Evolutionary conservation across 495 filamentous ascomycete genomes (phyloP).

Genomic region (Apiosordaria backusii): DNA sequence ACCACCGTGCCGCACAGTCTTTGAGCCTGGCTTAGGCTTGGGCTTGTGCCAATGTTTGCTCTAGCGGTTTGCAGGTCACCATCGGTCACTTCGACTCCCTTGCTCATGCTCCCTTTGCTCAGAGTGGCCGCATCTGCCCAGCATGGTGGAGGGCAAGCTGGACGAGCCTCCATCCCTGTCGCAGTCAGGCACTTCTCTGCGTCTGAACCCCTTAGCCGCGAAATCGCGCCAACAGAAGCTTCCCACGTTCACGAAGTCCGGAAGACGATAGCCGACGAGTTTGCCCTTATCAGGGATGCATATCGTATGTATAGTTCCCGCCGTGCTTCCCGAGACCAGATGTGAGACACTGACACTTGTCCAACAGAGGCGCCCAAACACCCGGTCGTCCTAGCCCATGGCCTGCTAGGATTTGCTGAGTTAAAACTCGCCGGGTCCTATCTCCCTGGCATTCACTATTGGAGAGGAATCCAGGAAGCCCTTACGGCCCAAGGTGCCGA

Average conservation of each 20-base stretch:
- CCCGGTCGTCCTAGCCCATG: conserved; percentile 82
- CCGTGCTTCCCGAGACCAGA: conserved; percentile 1
- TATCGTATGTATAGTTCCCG: conserved; percentile 54
- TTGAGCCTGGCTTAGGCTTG: too few species aligned
- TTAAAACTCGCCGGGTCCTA: conserved; percentile 65
- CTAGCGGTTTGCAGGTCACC: too few species aligned
- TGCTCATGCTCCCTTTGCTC: too few species aligned
- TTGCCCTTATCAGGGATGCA: conserved; percentile 61
- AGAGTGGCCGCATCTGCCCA: too few species aligned
- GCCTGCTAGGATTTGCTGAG: conserved; percentile 87
- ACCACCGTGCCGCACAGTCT: too few species aligned
- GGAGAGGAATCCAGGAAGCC: conserved; percentile 84
- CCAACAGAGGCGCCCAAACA: conserved; percentile 45
- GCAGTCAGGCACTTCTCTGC: neutral
- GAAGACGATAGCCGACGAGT: conserved; percentile 72
- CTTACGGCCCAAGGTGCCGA: conserved; percentile 66
- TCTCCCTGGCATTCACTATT: conserved; percentile 80
- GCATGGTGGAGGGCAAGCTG: too few species aligned
- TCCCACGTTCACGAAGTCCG: conserved; percentile 50
- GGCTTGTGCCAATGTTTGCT: too few species aligned
- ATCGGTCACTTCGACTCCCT: too few species aligned
- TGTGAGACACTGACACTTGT: conserved; percentile 43
- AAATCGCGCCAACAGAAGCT: conserved; percentile 42
- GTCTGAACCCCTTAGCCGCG: neutral
- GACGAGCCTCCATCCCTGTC: too few species aligned